Percentiles rank a stretch among this genome's conserved stretches.
Conservation (phyloP, 805 yeast genomes). For the Wickerhamiella spandovensis region DNA sequence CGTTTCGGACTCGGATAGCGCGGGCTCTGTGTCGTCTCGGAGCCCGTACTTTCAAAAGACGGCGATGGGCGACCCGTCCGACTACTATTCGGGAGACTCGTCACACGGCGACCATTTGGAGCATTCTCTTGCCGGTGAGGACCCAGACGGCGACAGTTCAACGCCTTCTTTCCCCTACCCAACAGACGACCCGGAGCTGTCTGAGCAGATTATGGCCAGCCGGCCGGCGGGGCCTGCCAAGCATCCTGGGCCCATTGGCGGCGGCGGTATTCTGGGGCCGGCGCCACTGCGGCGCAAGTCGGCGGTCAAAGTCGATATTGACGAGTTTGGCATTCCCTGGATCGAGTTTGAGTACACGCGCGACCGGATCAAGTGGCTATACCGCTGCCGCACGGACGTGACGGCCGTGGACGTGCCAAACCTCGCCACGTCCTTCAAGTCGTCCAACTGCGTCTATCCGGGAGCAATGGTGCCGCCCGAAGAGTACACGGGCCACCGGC, state of each 20-base stretch:
- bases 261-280: neutral
- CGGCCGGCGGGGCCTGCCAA: neutral
- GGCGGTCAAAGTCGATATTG: neutral
- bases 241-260: neutral
- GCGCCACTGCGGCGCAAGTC: neutral
- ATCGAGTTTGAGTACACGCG: conserved; percentile 25
- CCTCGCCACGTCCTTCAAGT: conserved; percentile 25
- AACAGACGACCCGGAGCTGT: neutral
- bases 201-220: neutral
- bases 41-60: neutral
- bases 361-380: conserved; percentile 20
- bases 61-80: neutral
- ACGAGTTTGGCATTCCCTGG: conserved; percentile 14
- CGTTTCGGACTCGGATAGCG: neutral
- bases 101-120: neutral
- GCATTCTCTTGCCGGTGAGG: neutral
- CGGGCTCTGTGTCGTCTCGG: neutral
- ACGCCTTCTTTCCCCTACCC: neutral
- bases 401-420: conserved; percentile 16
- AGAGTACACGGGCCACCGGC: conserved; percentile 34
- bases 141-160: neutral
- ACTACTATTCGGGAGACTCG: neutral
- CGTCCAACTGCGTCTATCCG: conserved; percentile 35
- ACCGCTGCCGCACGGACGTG: conserved; percentile 26
- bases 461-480: conserved; percentile 32